These are phyloP conservation scores for Fusarium lyarnte DNA, from an alignment of 2,329 filamentous ascomycete species.

Conservation along the genomic window DNA sequence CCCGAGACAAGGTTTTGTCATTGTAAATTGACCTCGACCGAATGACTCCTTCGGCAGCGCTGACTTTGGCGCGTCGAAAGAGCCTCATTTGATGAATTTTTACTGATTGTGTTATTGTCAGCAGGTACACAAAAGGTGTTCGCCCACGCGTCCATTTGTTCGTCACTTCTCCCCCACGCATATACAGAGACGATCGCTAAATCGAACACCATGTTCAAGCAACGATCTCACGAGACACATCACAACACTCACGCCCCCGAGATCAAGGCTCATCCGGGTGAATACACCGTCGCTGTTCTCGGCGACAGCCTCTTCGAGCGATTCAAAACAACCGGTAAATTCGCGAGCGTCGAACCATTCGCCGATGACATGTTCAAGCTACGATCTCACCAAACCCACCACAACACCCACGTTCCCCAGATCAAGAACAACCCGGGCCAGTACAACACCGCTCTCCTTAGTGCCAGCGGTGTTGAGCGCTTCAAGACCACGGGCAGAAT, in stretches of 20 bases:
- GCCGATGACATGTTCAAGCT: not conserved
- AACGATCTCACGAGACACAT: conserved; percentile 13
- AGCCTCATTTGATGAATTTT: not conserved
- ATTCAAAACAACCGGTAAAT: not conserved
- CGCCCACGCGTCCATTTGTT: not conserved
- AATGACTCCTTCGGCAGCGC: not conserved
- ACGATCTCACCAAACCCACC: conserved; percentile 4
- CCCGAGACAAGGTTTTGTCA: not conserved
- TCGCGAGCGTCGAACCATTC: not conserved
- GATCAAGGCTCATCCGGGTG: not conserved
- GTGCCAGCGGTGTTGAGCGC: not conserved
- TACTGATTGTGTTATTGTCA: accelerated
- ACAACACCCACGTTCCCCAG: not conserved
- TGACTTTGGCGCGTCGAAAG: not conserved
- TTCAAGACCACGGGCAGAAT: conserved; percentile 1
- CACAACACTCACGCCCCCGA: not conserved
- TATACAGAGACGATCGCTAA: not conserved
- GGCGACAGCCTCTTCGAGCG: conserved; percentile 21
- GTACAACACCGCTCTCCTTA: not conserved
- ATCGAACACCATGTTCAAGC: conserved; percentile 7
- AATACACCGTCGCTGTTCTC: not conserved
- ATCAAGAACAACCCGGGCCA: not conserved
- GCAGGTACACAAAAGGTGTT: accelerated
- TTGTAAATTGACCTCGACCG: not conserved
- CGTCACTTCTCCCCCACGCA: not conserved